A percentile compares a stretch with the other conserved stretches of the same genome.
These are phyloP conservation scores for Margaritispora aquatica DNA, from an alignment of 495 filamentous ascomycete genomes.

Conservation along the genomic window DNA sequence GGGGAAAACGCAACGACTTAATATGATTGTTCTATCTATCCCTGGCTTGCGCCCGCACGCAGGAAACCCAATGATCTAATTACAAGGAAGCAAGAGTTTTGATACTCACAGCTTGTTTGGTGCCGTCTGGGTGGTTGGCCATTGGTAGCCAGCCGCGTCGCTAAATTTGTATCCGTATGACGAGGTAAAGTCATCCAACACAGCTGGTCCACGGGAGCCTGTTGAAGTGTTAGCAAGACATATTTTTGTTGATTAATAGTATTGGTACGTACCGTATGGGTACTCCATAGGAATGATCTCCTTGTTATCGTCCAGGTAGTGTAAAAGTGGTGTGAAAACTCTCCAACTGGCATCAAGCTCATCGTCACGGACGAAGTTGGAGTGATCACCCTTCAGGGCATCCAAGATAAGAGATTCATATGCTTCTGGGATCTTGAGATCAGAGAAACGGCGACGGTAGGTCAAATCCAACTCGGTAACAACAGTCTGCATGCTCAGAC, in stretches of 20 bases:
- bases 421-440: constrained; percentile 98
- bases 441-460: constrained; percentile 96
- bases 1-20: constrained; percentile 2
- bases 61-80: background rate
- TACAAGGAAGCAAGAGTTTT: background rate
- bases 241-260: background rate
- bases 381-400: constrained; percentile 97
- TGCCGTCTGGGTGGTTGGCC: constrained; percentile 57
- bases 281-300: constrained; percentile 99
- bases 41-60: background rate
- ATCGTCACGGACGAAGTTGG: constrained; percentile 99
- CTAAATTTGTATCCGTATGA: constrained; percentile 99
- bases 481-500: constrained; percentile 98
- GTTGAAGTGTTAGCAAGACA: constrained; percentile 12
- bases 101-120: constrained; percentile 26
- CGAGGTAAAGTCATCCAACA: constrained; percentile 95
- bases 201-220: constrained; percentile 95
- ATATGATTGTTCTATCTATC: constrained; percentile 2
- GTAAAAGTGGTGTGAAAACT: constrained; percentile 94
- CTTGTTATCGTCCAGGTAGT: constrained; percentile 98
- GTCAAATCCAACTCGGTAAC: constrained; percentile 98
- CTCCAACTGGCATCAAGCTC: constrained; percentile 98
- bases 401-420: constrained; percentile 98
- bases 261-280: constrained; percentile 81
- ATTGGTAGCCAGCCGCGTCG: constrained; percentile 93